Evolutionary conservation across 2,329 filamentous ascomycete genomes (phyloP).

Genomic region (Aspergillus luchuensis): DNA sequence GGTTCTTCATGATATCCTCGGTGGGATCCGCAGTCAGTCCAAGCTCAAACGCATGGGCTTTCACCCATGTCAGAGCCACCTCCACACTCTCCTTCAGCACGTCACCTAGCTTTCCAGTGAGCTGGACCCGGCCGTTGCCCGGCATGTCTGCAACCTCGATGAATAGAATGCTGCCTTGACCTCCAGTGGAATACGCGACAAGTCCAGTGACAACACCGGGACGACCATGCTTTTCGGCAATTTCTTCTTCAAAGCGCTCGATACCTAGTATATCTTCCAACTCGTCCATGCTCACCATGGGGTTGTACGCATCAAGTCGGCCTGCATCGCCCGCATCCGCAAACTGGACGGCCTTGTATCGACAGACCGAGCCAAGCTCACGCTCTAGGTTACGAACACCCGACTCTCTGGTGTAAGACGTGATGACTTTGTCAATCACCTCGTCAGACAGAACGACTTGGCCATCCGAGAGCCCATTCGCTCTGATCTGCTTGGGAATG

Average conservation of each 20-base stretch:
- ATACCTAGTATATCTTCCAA: conserved; percentile 89
- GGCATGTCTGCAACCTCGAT: conserved; percentile 99
- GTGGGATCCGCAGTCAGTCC: conserved; percentile 77
- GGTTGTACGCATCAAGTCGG: conserved; percentile 69
- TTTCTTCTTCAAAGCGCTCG: conserved; percentile 92
- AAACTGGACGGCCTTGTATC: conserved; percentile 91
- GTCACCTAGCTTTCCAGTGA: conserved; percentile 94
- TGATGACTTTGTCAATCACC: conserved; percentile 92
- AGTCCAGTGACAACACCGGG: conserved; percentile 95
- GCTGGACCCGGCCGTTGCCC: conserved; percentile 84
- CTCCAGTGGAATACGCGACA: conserved; percentile 89
- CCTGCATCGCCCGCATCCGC: conserved; percentile 82
- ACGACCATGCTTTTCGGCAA: conserved; percentile 78
- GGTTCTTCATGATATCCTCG: conserved; percentile 93
- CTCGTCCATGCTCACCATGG: conserved; percentile 73
- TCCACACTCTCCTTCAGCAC: conserved; percentile 97
- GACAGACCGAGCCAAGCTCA: conserved; percentile 91
- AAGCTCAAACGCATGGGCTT: conserved; percentile 89
- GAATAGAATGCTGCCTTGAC: conserved; percentile 94
- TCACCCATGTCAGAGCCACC: conserved; percentile 95
- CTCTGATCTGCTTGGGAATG: conserved; percentile 92
- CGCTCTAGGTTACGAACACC: conserved; percentile 95
- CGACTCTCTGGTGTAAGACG: conserved; percentile 92
- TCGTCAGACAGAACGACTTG: conserved; percentile 78
- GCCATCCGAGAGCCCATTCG: conserved; percentile 77